These are phyloP conservation scores for Bretziella fagacearum DNA, from an alignment of 2,329 filamentous ascomycete genomes.

Conservation along the genomic window DNA sequence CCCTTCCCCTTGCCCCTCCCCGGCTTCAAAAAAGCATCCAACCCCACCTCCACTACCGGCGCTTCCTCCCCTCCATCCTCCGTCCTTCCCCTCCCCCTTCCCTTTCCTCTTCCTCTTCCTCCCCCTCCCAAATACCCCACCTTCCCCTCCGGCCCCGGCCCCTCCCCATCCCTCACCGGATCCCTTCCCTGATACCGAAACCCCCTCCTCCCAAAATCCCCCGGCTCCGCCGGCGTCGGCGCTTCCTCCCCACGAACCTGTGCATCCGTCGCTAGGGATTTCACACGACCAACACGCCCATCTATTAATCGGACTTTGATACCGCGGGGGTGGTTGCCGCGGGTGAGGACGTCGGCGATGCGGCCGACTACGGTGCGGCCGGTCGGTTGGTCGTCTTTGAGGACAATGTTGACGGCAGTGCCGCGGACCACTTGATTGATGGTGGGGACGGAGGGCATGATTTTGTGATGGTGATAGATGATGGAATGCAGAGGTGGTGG, in stretches of 20 bases:
- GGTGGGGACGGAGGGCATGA: conserved; percentile 26
- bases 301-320: conserved; percentile 62
- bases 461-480: background rate
- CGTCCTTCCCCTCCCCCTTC: conserved; percentile 21
- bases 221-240: conserved; percentile 8
- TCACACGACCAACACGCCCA: conserved; percentile 58
- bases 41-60: conserved; percentile 27
- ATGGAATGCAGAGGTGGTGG: background rate
- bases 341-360: conserved; percentile 51
- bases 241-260: conserved; percentile 16
- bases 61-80: background rate
- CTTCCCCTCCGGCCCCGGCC: conserved; percentile 22
- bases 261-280: conserved; percentile 32
- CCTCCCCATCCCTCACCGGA: conserved; percentile 27
- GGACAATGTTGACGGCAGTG: conserved; percentile 50
- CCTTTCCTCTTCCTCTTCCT: conserved; percentile 20
- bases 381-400: conserved; percentile 61
- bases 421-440: conserved; percentile 40
- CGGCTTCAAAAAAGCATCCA: conserved; percentile 34
- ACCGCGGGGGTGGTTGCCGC: conserved; percentile 57
- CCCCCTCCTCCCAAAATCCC: conserved; percentile 5
- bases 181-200: conserved; percentile 19
- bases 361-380: conserved; percentile 51
- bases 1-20: conserved; percentile 18
- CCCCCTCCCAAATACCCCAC: conserved; percentile 21